Base-by-base conservation (phyloP, 106 monocot genomes). In the Dendrobium chrysotoxum region DNA sequence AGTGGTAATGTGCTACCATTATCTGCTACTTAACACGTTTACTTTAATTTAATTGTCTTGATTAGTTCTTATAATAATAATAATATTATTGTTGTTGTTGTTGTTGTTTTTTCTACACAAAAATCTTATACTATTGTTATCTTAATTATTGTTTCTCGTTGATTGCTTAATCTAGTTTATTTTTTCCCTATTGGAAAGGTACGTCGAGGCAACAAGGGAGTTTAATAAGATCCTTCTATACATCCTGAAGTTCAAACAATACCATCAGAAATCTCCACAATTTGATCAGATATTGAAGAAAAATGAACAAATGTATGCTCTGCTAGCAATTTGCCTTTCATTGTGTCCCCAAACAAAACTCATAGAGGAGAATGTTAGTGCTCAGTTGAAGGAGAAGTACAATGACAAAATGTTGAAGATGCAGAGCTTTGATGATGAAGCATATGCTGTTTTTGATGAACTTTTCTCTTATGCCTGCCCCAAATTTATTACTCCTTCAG, bases 271-370 rank as follows among this genome's bases (percentile, higher is more conserved):
- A 65, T 94, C 94, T 75, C 92, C 97, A 47, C 97, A 98, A 67
- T 98, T 89, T 85, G 97, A 98, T 83, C 97, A 98, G 67, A 92
- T 98, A 68, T 79, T 98, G 23, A 98, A 98, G 85, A 98, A 98
- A 84, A 98, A 98, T 86, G 97, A 98, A 72, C 97, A 98, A 86
- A 98, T 98, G 97, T 98, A 98, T 87, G 97, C 97, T 0, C 75
- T 98, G 31, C 31, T 94, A 75, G 97, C 97, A 35, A 86, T 98
- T 81, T 91, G 92, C 76, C 87, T 98, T 55, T 98, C 92, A 23
- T 83, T 98, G 72, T 98, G 94, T 58, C 97, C 97, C 12, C 97
- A 94, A 82, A 58, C 82, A 66, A 94, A 94, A 79, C 86, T 94
- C 53, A 68, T 98, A 16, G 97, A 98, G 15, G 97, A 98, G 80